phyloP scores from a whole-genome alignment of 2,329 filamentous ascomycete genomes.

The Cercospora beticola region DNA sequence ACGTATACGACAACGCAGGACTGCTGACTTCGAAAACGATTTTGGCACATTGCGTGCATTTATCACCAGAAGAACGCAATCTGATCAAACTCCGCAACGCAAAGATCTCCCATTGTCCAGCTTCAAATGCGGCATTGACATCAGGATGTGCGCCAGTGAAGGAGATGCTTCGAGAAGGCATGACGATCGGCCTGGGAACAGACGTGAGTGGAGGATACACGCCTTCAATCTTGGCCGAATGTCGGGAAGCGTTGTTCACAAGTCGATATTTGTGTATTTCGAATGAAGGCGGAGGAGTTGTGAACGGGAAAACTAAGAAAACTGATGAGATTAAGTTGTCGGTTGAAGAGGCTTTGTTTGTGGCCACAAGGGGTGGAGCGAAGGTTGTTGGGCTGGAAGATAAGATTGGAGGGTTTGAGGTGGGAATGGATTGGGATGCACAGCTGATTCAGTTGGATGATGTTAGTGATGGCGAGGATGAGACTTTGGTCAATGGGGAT shows the following conservation, averaged over 20 bases:
- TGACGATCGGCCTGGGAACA: conserved; percentile 83
- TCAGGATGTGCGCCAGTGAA: conserved; percentile 76
- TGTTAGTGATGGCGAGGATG: conserved; percentile 35
- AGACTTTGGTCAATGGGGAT: conserved; percentile 1
- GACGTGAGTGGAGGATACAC: conserved; percentile 89
- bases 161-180: conserved; percentile 68
- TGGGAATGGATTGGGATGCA: conserved; percentile 88
- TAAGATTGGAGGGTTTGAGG: conserved; percentile 75
- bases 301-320: background rate
- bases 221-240: conserved; percentile 77
- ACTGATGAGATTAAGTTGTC: conserved; percentile 57
- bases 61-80: conserved; percentile 64
- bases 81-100: conserved; percentile 62
- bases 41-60: conserved; percentile 80
- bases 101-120: conserved; percentile 82
- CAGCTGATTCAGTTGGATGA: conserved; percentile 70
- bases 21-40: conserved; percentile 73
- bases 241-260: conserved; percentile 75
- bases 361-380: conserved; percentile 87
- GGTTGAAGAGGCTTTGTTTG: conserved; percentile 82
- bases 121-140: conserved; percentile 78
- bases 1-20: conserved; percentile 72
- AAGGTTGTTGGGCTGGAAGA: conserved; percentile 71
- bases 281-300: conserved; percentile 15
- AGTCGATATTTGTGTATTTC: conserved; percentile 68